Conservation (phyloP, 805 yeast genomes). For the Zygosaccharomyces lentus region DNA sequence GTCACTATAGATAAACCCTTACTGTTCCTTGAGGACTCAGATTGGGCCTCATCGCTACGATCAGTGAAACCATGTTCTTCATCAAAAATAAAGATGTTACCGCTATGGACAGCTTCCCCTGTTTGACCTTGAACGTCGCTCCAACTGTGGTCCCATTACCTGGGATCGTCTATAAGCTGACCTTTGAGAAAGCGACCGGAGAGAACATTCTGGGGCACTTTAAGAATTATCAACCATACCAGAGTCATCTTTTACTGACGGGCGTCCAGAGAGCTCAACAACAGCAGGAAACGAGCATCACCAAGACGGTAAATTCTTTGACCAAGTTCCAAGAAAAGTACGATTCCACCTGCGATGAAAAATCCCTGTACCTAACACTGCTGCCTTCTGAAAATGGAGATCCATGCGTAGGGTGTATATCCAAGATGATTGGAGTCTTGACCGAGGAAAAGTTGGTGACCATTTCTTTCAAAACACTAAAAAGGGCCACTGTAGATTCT, state of each 20-base stretch:
- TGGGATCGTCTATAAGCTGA: conserved; percentile 58
- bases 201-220: conserved; percentile 44
- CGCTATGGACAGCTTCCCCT: conserved; percentile 10
- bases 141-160: conserved; percentile 49
- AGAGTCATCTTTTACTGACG: conserved; percentile 22
- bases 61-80: conserved; percentile 1
- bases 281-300: conserved; percentile 46
- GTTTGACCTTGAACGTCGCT: conserved; percentile 15
- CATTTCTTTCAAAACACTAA: conserved; percentile 19
- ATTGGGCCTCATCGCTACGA: not conserved
- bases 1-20: not conserved
- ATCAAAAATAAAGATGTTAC: not conserved
- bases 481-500: conserved; percentile 16
- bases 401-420: conserved; percentile 17
- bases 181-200: conserved; percentile 46
- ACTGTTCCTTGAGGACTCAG: not conserved
- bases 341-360: conserved; percentile 30
- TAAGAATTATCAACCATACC: conserved; percentile 21
- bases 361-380: conserved; percentile 35
- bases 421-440: conserved; percentile 15
- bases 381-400: conserved; percentile 18
- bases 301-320: conserved; percentile 22
- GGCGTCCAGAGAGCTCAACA: conserved; percentile 36
- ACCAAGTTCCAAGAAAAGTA: conserved; percentile 21
- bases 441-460: conserved; percentile 13